Conservation (phyloP, 805 yeast genomes). For the Henningerozyma blattae region DNA sequence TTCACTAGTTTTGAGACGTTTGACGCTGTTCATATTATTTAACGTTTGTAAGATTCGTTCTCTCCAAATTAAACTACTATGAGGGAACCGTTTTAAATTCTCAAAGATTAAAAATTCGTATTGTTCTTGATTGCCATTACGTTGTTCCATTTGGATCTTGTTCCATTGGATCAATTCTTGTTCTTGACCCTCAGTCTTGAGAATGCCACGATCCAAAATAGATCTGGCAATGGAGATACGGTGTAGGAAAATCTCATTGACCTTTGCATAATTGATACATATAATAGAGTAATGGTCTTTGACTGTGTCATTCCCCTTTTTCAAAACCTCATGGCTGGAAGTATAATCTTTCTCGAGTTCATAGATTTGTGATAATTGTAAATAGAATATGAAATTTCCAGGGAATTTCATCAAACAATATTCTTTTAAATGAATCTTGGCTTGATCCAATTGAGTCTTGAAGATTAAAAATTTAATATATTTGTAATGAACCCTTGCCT, state of each 20-base stretch:
- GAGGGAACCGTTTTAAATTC: constrained; percentile 48
- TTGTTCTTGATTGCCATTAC: constrained; percentile 35
- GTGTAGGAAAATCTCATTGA: constrained; percentile 33
- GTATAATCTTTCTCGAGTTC: constrained; percentile 20
- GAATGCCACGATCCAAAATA: constrained; percentile 51
- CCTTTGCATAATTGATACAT: constrained; percentile 42
- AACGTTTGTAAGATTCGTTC: constrained; percentile 33
- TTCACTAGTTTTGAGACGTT: constrained; percentile 34
- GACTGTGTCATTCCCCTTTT: constrained; percentile 37
- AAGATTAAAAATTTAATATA: constrained; percentile 41
- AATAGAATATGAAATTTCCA: constrained; percentile 36
- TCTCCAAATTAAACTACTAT: constrained; percentile 53
- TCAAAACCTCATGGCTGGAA: constrained; percentile 36
- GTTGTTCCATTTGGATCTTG: constrained; percentile 44
- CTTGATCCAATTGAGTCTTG: constrained; percentile 23
- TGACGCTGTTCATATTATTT: constrained; percentile 6
- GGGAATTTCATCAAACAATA: constrained; percentile 39
- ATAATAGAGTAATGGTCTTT: constrained; percentile 30
- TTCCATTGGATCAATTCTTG: constrained; percentile 46
- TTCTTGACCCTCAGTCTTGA: constrained; percentile 36
- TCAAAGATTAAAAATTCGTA: constrained; percentile 44
- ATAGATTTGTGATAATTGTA: constrained; percentile 53
- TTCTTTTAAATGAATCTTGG: constrained; percentile 30
- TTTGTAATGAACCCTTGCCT: constrained; percentile 48
- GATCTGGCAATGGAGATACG: constrained; percentile 55